A percentile compares a stretch with the other conserved stretches of the same genome.
Evolutionary conservation across 1,284 basidiomycete genomes (phyloP).

Genomic region (Thecaphora thlaspeos): DNA sequence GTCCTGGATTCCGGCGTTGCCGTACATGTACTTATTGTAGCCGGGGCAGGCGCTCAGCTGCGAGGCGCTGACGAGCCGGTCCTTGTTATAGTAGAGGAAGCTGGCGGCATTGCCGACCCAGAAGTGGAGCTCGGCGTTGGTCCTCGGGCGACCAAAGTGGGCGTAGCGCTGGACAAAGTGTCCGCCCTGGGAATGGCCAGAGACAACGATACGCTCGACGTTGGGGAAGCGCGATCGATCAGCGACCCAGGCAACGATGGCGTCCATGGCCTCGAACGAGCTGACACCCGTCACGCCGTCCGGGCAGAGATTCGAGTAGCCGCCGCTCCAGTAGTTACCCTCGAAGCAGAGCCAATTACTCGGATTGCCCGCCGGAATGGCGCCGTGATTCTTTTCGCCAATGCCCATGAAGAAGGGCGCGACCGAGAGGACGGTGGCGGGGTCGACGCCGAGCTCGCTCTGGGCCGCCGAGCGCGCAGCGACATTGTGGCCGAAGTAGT

Average conservation of each 20-base stretch:
- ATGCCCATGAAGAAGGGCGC: neutral
- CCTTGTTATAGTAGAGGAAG: neutral
- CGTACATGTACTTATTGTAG: neutral
- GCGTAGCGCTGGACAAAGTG: conserved; percentile 48
- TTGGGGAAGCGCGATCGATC: conserved; percentile 44
- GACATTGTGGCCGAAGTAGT: neutral
- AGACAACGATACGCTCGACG: conserved; percentile 42
- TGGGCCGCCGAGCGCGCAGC: neutral
- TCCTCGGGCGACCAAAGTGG: neutral
- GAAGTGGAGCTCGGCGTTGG: neutral
- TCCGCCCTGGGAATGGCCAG: conserved; percentile 49
- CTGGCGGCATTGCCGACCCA: neutral
- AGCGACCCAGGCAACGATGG: conserved; percentile 35
- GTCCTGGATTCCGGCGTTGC: neutral
- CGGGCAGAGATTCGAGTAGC: neutral
- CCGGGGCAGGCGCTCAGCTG: neutral
- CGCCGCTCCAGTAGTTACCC: neutral
- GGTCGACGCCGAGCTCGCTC: neutral
- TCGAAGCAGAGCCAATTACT: neutral
- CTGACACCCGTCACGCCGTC: conserved; percentile 7
- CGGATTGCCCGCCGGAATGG: neutral
- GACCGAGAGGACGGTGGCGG: neutral
- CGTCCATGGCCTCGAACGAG: conserved; percentile 44
- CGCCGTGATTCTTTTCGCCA: neutral
- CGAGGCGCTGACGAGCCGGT: neutral